Base-by-base conservation (phyloP, 2,329 filamentous ascomycete genomes). In the Thielaviopsis punctulata region DNA sequence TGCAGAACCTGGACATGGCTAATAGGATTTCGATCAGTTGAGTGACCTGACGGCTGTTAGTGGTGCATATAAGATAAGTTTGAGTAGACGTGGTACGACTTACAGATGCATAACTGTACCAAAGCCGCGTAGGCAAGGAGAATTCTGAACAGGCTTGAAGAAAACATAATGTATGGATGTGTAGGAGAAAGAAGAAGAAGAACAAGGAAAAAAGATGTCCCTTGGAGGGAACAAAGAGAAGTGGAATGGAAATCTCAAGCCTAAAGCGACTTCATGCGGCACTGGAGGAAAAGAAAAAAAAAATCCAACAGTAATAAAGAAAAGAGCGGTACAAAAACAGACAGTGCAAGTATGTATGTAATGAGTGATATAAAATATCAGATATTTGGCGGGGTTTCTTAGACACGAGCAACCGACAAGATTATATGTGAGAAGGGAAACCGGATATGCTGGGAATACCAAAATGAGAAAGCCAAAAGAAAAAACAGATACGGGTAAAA, bases 21-120 rank as follows among this genome's bases (percentile, higher is more conserved):
- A 56, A 98, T 73, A 27, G 88, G 86, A 61, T 86, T 86, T 59
- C 90, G 77, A 57, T 79, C 75, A 48, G 76, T 72, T 0, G 87
- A 93, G 64, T 84, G 77, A 57, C 36, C 36, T 41, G 36, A n/a
- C n/a, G n/a, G 80, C 84, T 79, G 64, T 57, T 45, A 55, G 46
- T 21, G 45, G 54, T 53, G 57, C 55, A 39, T 30, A 23, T 48
- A 5, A 8, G 2, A 18, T 4, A 15, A 19, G 21, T 18, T 15
- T 24, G 30, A 45, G 27, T 23, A 24, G 48, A 44, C 19, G n/a
- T 43, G 33, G 45, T 45, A 23, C 33, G 19, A 49, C 51, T 48
- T 24, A 55, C 54, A 45, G 33, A 30, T n/a, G 48, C 22, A 46
- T 50, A 46, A 53, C 22, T 50, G 53, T 43, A 52, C 15, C 36